These are phyloP conservation scores for Peronosclerospora sorghi DNA, from an alignment of 352 stramenopile species.

Conservation along the genomic window DNA sequence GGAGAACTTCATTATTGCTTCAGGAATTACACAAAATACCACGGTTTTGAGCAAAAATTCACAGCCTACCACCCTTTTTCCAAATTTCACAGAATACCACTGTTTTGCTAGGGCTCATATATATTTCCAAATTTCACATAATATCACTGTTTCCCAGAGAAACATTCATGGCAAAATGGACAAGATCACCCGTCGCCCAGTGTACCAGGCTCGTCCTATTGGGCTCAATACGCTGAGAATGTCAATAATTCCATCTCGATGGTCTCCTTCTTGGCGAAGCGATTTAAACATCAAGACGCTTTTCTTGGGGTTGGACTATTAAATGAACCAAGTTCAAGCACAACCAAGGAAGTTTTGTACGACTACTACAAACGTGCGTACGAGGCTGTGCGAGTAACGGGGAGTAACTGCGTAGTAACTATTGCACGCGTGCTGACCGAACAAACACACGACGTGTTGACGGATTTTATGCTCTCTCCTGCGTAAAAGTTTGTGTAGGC, in stretches of 20 bases:
- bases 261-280: conserved; percentile 36
- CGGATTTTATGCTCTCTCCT: conserved; percentile 37
- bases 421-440: conserved; percentile 48
- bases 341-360: conserved; percentile 38
- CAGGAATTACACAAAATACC: too few species aligned
- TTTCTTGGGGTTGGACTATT: conserved; percentile 66
- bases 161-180: too few species aligned
- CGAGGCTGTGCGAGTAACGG: conserved; percentile 31
- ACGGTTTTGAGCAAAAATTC: too few species aligned
- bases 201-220: conserved; percentile 27
- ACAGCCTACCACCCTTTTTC: too few species aligned
- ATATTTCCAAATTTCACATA: too few species aligned
- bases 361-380: conserved; percentile 73
- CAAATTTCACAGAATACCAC: too few species aligned
- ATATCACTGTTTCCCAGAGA: too few species aligned
- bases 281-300: conserved; percentile 50
- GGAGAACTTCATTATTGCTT: too few species aligned
- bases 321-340: conserved; percentile 51
- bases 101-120: too few species aligned
- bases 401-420: conserved; percentile 57
- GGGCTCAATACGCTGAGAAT: conserved; percentile 54
- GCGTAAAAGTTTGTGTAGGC: conserved; percentile 65
- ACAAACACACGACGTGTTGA: conserved; percentile 44
- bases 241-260: conserved; percentile 41
- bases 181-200: conserved; percentile 27